Evolutionary conservation across 1,284 basidiomycete species (phyloP).

Genomic region (Stereum hirsutum): DNA sequence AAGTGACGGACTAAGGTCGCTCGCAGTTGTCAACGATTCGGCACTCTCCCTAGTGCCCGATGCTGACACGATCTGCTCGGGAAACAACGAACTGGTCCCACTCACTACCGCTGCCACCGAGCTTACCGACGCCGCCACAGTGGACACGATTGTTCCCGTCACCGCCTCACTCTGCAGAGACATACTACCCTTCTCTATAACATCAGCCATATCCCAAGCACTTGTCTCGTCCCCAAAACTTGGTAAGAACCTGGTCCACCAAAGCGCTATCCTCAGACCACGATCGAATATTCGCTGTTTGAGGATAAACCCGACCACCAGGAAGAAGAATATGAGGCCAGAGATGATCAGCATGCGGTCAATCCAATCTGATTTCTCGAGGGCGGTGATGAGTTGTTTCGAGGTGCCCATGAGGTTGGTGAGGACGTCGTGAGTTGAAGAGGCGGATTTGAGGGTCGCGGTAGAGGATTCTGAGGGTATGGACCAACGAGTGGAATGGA

Average conservation of each 20-base stretch:
- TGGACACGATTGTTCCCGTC: neutral
- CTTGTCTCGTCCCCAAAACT: neutral
- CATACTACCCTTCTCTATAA: neutral
- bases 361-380: constrained; percentile 87
- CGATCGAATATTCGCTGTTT: constrained; percentile 80
- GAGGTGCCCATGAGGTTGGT: constrained; percentile 69
- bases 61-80: neutral
- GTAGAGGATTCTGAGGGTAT: constrained; percentile 71
- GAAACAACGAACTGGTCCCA: neutral
- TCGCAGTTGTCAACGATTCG: no score
- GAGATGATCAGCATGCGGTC: constrained; percentile 79
- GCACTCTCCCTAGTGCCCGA: no score
- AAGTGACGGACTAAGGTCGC: no score
- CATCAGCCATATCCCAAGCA: neutral
- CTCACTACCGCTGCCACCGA: neutral
- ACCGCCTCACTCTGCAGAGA: neutral
- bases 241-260: constrained; percentile 72
- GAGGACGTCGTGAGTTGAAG: constrained; percentile 73
- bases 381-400: constrained; percentile 72
- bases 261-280: constrained; percentile 59
- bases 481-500: no score
- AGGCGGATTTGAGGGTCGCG: constrained; percentile 63
- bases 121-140: neutral
- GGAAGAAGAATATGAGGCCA: constrained; percentile 72
- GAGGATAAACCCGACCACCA: constrained; percentile 80